Evolutionary conservation across 139 green algal genomes (phyloP).

Genomic region (Volvox reticuliferus): DNA sequence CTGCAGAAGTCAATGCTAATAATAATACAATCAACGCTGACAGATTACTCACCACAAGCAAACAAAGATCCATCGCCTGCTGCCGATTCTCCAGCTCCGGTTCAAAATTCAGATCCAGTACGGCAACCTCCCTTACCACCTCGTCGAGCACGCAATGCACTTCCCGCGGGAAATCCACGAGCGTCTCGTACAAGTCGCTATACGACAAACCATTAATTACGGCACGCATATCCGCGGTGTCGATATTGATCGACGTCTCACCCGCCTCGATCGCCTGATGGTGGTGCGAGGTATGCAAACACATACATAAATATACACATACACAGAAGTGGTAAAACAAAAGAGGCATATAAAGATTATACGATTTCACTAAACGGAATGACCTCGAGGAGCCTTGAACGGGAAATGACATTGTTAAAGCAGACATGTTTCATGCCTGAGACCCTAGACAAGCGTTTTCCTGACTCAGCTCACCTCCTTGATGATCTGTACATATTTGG

Average conservation of each 20-base stretch:
- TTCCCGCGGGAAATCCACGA: constrained; percentile 88
- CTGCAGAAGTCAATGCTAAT: too few species aligned
- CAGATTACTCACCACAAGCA: constrained; percentile 29
- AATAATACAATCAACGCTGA: background rate
- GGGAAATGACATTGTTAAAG: too few species aligned
- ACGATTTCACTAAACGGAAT: too few species aligned
- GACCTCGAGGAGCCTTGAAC: too few species aligned
- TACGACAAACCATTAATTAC: background rate
- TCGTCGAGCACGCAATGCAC: constrained; percentile 29
- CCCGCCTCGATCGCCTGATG: constrained; percentile 31
- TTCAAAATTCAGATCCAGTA: background rate
- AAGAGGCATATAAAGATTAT: background rate
- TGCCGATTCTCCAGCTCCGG: background rate
- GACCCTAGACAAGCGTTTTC: background rate
- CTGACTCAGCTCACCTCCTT: constrained; percentile 52
- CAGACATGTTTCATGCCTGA: too few species aligned
- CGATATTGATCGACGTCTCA: constrained; percentile 75
- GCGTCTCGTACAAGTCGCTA: constrained; percentile 50
- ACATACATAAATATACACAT: too few species aligned
- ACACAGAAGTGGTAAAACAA: background rate
- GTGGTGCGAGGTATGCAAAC: constrained; percentile 51
- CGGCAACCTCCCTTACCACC: constrained; percentile 38
- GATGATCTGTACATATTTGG: constrained; percentile 68
- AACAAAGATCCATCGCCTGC: constrained; percentile 37
- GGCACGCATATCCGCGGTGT: constrained; percentile 83